Base-by-base conservation (phyloP, 108 stramenopile species). In the Licmophora abbreviata region DNA sequence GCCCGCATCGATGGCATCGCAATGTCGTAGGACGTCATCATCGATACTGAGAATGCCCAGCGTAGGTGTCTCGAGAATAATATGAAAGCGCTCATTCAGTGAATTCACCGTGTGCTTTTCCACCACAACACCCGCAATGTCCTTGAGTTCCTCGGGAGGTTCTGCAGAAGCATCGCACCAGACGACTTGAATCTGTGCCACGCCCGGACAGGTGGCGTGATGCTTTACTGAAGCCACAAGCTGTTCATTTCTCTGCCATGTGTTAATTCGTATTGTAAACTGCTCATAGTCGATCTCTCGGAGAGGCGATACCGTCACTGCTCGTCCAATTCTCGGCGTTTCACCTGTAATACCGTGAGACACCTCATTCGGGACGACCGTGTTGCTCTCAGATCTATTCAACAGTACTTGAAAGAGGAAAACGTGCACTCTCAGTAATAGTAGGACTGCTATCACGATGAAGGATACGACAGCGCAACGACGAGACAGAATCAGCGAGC, bases 11-110 rank as follows among this genome's bases (percentile, higher is more conserved):
- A 87, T 59, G 1, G 89, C 89, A 26, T 77, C 71, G 58, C 89
- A 92, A 0, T 85, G 85, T 26, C 89, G 66, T 8, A 85, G 22
- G 9, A 86, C 81, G 59, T 92, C 89, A 61, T 92, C 89, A 56
- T 92, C 89, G 4, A 87, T 63, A 55, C 70, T 83, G 29, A 92
- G 43, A 48, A 92, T 83, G 0, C 81, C 89, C 42, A 81, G 20
- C 0, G 89, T 92, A 12, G 85, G 81, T 5, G 66, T 36, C 4
- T 35, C 32, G 8, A 61, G 61, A 15, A 51, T 29, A 5, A 92
- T 66, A 28, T 64, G 62, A 44, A 85, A 92, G 3, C 89, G 69
- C 34, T 87, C 89, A 63, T 92, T 92, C 34, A 92, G 44, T 1
- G 77, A 71, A 55, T 92, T 87, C 8, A 57, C 61, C 10, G 52